Evolutionary conservation across 2,329 filamentous ascomycete species (phyloP), one percentile per base, ranked within the genome.

Genomic region (Spiromastix sp.): DNA sequence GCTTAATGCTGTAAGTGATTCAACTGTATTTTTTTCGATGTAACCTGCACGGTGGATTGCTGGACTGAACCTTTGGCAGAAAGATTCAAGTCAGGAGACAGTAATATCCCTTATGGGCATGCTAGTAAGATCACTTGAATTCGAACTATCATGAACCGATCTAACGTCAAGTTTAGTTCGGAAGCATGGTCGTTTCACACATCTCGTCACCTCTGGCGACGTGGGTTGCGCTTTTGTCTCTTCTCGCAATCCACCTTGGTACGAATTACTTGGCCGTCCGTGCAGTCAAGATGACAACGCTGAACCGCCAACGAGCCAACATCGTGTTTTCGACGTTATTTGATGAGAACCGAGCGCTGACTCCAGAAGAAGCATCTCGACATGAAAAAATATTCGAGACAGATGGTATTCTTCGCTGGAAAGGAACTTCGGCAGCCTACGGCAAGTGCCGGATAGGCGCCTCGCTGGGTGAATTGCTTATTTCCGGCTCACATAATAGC

Each of bases 71-170:
- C 17, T 31, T 3, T 26, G 13, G 7, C 48, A 72, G 65, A 79
- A 94, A 71, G 89, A 96, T 55, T 86, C 86, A 9, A 93, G 84
- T 45, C 91, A 96, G 62, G 91, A 96, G 61, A 96, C 89, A 0
- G 77, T 94, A 13, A 84, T 98, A 38, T 89, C 85, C 2, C 68
- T 96, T 17, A 42, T 94, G 21, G 91, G 91, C 2, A 86, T 96
- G 74, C 69, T 94, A 34, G 71, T 73, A 57, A 24, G 21, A 7
- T n/a, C 21, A n/a, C n/a, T n/a, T 24, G 7, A n/a, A 24, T 24
- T 24, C n/a, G 21, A 24, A n/a, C 21, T 24, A 7, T 24, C 7
- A 24, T 24, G n/a, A n/a, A 24, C 21, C 7, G 21, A 24, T n/a
- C n/a, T n/a, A n/a, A n/a, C n/a, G n/a, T n/a, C 32, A 17, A 36